Conservation (phyloP, 1,139 yeast genomes). For the Dujonia santamariae region DNA sequence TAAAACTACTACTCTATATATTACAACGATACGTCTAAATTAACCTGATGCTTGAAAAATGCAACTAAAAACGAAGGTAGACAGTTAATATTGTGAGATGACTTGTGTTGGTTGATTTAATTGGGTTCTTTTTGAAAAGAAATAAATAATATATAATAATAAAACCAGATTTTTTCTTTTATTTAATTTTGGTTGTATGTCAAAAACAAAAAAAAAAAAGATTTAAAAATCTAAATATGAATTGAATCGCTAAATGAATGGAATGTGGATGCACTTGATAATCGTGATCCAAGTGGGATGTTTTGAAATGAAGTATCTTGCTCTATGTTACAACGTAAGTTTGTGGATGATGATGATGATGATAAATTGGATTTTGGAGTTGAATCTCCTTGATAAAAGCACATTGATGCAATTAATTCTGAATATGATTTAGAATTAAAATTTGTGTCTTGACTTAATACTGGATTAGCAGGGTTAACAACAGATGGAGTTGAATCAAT, state of each 20-base stretch:
- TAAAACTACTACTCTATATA: conserved; percentile 3
- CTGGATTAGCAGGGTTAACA: neutral
- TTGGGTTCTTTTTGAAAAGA: too few species aligned
- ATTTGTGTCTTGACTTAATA: conserved; percentile 1
- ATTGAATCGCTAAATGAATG: conserved; percentile 34
- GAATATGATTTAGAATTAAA: conserved; percentile 27
- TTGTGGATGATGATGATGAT: conserved; percentile 3
- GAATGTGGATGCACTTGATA: conserved; percentile 25
- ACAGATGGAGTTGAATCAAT: neutral
- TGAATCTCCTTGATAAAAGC: conserved; percentile 27
- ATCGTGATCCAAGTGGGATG: conserved; percentile 2
- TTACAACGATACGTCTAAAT: neutral
- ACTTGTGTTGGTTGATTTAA: too few species aligned
- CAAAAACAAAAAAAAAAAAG: neutral
- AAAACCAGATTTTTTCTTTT: too few species aligned
- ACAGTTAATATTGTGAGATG: too few species aligned
- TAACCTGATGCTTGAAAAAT: too few species aligned
- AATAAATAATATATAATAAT: too few species aligned
- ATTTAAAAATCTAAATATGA: conserved; percentile 18
- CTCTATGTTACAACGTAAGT: conserved; percentile 6
- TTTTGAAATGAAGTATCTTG: conserved; percentile 2
- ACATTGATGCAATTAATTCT: conserved; percentile 30
- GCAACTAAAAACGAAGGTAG: too few species aligned
- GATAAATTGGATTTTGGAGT: conserved; percentile 1
- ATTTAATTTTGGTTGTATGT: too few species aligned